phyloP scores from a whole-genome alignment of 2,329 filamentous ascomycete genomes.

The Colletotrichum spaethianum region DNA sequence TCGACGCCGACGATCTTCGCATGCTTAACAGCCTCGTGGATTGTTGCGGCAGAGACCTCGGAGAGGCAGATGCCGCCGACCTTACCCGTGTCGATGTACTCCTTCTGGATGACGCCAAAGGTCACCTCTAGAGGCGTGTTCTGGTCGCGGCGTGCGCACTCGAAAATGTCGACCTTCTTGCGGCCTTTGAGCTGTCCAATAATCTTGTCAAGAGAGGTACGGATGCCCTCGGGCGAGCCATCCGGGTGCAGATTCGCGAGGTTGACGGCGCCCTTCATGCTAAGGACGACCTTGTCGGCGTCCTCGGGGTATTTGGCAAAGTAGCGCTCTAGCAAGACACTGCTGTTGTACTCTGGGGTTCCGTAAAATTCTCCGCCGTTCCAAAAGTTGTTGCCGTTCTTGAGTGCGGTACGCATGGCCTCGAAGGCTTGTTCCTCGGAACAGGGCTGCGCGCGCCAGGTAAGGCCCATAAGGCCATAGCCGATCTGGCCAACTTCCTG shows the following conservation, averaged over 20 bases:
- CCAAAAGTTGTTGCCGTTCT: slow-evolving; percentile 65
- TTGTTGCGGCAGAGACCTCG: slow-evolving; percentile 65
- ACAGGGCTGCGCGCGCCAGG: slow-evolving; percentile 56
- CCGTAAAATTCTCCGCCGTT: slow-evolving; percentile 79
- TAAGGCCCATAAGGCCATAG: slow-evolving; percentile 69
- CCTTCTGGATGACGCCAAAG: slow-evolving; percentile 58
- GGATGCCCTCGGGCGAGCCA: slow-evolving; percentile 67
- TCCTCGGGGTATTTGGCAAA: slow-evolving; percentile 76
- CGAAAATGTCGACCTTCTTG: slow-evolving; percentile 74
- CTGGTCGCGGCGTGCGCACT: slow-evolving; percentile 70
- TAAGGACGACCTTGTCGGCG: slow-evolving; percentile 72
- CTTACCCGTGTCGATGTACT: slow-evolving; percentile 67
- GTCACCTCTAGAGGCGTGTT: slow-evolving; percentile 61
- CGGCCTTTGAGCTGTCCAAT: slow-evolving; percentile 65
- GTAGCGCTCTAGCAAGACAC: slow-evolving; percentile 73
- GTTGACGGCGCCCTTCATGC: slow-evolving; percentile 71
- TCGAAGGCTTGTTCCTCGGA: slow-evolving; percentile 66
- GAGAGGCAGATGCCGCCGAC: slow-evolving; percentile 66
- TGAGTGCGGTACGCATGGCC: slow-evolving; percentile 68
- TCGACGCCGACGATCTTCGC: slow-evolving; percentile 65
- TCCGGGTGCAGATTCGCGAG: slow-evolving; percentile 57
- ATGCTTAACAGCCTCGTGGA: slow-evolving; percentile 62
- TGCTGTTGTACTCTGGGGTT: slow-evolving; percentile 68
- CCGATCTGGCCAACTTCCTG: slow-evolving; percentile 65
- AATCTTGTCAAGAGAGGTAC: slow-evolving; percentile 71